Conservation (phyloP, 768 basidiomycete genomes). For the Calvatia gigantea region DNA sequence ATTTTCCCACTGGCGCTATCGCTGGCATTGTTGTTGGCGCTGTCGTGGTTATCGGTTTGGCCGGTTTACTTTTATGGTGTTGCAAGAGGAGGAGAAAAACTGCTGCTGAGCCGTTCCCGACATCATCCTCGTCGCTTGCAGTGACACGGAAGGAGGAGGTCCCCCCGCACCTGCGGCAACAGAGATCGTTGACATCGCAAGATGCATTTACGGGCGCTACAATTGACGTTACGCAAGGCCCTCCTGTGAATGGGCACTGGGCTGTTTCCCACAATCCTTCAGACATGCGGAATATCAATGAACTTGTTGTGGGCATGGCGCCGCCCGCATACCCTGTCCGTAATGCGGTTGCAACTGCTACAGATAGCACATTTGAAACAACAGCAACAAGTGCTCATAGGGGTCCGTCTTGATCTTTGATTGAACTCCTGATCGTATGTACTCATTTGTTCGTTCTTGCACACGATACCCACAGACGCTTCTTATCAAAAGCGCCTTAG, state of each 20-base stretch:
- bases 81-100: background rate
- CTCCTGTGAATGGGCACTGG: background rate
- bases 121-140: background rate
- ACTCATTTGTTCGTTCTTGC: background rate
- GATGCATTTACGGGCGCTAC: background rate
- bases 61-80: constrained; percentile 5
- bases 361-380: background rate
- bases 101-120: background rate
- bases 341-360: background rate
- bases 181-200: background rate
- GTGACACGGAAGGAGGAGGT: constrained; percentile 4
- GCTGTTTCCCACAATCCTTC: background rate
- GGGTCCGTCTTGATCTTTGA: background rate
- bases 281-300: constrained; percentile 5
- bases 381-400: background rate
- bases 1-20: constrained; percentile 15
- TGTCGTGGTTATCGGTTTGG: constrained; percentile 5
- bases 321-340: constrained; percentile 1
- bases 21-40: constrained; percentile 14
- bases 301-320: background rate
- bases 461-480: background rate
- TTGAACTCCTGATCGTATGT: background rate
- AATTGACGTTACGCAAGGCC: background rate
- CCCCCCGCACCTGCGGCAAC: constrained; percentile 4
- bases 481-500: background rate